A percentile compares a stretch with the other conserved stretches of the same genome.
Evolutionary conservation across 129 eudicot species (phyloP).

Genomic region (Cynara cardunculus): DNA sequence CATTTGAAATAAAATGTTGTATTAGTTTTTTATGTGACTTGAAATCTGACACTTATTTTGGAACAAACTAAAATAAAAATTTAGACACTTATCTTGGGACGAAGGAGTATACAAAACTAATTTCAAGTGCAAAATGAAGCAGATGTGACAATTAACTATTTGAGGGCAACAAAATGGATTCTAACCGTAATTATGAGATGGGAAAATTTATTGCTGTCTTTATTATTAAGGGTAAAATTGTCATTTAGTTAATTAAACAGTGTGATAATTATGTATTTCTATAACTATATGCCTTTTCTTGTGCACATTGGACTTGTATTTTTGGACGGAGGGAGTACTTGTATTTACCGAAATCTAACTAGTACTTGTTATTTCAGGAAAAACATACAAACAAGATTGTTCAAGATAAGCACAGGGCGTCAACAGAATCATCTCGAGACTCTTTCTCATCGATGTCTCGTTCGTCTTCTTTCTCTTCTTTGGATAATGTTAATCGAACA

Average conservation of each 20-base stretch:
- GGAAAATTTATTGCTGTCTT: not conserved
- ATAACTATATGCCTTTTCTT: not conserved
- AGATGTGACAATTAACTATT: too few relatives aligned
- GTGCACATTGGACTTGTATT: too few relatives aligned
- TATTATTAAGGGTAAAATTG: not conserved
- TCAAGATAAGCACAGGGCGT: constrained; percentile 64
- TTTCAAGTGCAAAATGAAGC: too few relatives aligned
- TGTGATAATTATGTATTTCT: not conserved
- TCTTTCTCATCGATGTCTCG: constrained; percentile 95
- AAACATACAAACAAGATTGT: constrained; percentile 42
- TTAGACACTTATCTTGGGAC: too few relatives aligned
- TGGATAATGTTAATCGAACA: constrained; percentile 47
- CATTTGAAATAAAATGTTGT: too few relatives aligned
- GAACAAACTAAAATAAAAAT: too few relatives aligned
- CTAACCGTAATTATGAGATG: not conserved
- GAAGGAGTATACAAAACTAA: too few relatives aligned
- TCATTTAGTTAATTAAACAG: not conserved
- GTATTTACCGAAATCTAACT: not conserved
- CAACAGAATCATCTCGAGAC: constrained; percentile 80
- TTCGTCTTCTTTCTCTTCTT: constrained; percentile 89
- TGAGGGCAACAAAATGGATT: too few relatives aligned
- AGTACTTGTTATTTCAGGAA: constrained; percentile 49
- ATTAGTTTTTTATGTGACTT: too few relatives aligned
- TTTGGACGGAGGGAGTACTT: too few relatives aligned
- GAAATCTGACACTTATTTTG: too few relatives aligned